A percentile compares a stretch with the other conserved stretches of the same genome.
Conservation (phyloP, 1,284 basidiomycete genomes). For the Pholiota adiposa region DNA sequence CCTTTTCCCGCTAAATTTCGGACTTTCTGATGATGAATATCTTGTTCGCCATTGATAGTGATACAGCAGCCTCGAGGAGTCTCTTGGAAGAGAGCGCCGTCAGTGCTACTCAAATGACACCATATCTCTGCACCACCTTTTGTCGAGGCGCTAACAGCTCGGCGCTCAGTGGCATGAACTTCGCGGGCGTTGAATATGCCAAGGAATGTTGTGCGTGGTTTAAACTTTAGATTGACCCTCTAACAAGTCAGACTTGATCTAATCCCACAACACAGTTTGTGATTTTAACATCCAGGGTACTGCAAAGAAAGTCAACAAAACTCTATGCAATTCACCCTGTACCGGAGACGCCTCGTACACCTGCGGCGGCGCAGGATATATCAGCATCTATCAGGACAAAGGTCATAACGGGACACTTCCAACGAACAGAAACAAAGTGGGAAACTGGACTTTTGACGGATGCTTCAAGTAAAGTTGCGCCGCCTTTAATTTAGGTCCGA, state of each 20-base stretch:
- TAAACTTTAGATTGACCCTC: not conserved
- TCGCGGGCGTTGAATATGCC: slow-evolving; percentile 25
- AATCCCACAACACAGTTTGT: slow-evolving; percentile 11
- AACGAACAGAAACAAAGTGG: slow-evolving; percentile 7
- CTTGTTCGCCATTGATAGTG: slow-evolving; percentile 4
- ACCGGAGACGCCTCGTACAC: slow-evolving; percentile 5
- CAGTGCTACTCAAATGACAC: slow-evolving; percentile 20
- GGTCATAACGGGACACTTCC: slow-evolving; percentile 1
- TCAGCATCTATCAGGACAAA: slow-evolving; percentile 13
- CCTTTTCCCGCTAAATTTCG: not conserved
- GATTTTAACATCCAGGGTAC: slow-evolving; percentile 26
- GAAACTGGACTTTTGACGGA: slow-evolving; percentile 10
- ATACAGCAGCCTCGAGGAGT: slow-evolving; percentile 18
- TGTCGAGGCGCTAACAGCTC: slow-evolving; percentile 14
- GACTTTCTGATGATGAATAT: not conserved
- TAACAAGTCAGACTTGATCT: not conserved
- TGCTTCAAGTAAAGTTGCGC: slow-evolving; percentile 5
- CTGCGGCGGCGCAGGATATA: slow-evolving; percentile 8
- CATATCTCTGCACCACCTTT: slow-evolving; percentile 21
- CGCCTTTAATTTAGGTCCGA: not conserved
- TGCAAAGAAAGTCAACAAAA: slow-evolving; percentile 19
- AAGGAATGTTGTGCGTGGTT: slow-evolving; percentile 24
- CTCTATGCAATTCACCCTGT: slow-evolving; percentile 19
- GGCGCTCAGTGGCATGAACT: slow-evolving; percentile 16
- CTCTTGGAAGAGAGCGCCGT: slow-evolving; percentile 13